Evolutionary conservation across 2,329 filamentous ascomycete species (phyloP), one percentile per base, ranked within the genome.

Genomic region (Stromatinia cepivora): DNA sequence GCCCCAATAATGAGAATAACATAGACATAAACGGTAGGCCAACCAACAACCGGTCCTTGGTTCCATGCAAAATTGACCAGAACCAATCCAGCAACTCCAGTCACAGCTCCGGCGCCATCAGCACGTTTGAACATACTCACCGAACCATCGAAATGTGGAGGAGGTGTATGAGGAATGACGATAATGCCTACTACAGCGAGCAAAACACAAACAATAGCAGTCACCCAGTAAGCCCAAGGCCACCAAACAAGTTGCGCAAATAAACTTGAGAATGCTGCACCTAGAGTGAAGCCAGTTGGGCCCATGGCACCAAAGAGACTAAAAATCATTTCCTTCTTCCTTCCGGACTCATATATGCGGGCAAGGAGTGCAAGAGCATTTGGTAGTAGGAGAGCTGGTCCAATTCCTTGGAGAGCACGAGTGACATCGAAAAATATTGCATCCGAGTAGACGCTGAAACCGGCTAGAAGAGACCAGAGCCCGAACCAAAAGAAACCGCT

Each of bases 31-130:
- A 75, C 74, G 15, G 72, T 74, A 4, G 28, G 10, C 75, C 75
- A 77, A 7, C 75, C 74, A 17, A 73, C 68, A 10, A 71, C 68
- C 1, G 75, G 74, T 22, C 73, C 76, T 70, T 77, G 75, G 46
- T 86, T 87, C 78, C 84, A 84, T 0, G 84, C 84, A 65, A 87
- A 84, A 69, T 87, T 85, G 72, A 87, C 80, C n/a, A 86, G 80
- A 3, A 87, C 80, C 69, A 86, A 80, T 9, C 81, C 83, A 4
- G 79, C 78, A 8, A 87, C 80, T 7, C 85, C 85, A 4, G 81
- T 78, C 5, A 79, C 70, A 8, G 81, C 81, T 15, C 84, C 85
- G 8, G 81, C 73, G 28, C 81, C 72, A 69, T 86, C 80, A 7
- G 84, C 67, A 7, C 70, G 72, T 42, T 69, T 57, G 22, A 68